Conservation (phyloP, 768 basidiomycete species). For the Crepidotus variabilis region DNA sequence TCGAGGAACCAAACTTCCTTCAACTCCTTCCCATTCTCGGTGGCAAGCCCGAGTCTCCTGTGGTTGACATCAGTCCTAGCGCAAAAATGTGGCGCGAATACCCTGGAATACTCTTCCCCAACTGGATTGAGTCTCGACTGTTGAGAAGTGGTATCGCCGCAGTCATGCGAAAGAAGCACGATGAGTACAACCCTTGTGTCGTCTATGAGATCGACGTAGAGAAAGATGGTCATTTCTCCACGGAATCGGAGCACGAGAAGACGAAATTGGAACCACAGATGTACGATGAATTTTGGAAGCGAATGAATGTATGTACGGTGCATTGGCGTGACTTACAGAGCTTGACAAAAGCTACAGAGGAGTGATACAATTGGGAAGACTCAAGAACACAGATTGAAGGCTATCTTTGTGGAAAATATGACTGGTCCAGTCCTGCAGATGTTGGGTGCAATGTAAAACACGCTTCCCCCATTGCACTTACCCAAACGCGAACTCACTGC, state of each 20-base stretch:
- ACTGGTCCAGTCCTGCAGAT: constrained; percentile 50
- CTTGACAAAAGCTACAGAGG: not conserved
- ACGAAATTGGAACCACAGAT: constrained; percentile 14
- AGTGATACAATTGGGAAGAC: constrained; percentile 1
- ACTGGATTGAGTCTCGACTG: constrained; percentile 46
- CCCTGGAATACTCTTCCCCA: constrained; percentile 41
- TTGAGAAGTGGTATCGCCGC: constrained; percentile 30
- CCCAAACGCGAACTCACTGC: not conserved
- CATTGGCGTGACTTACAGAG: not conserved
- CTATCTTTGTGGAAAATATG: constrained; percentile 50
- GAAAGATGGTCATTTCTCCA: constrained; percentile 26
- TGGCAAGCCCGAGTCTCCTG: constrained; percentile 23
- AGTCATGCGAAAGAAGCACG: constrained; percentile 23
- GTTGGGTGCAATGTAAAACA: constrained; percentile 47
- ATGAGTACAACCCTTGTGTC: constrained; percentile 18
- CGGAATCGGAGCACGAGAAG: constrained; percentile 18
- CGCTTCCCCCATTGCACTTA: not conserved
- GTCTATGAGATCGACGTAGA: constrained; percentile 38
- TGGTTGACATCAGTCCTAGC: constrained; percentile 23
- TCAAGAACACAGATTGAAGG: constrained; percentile 35
- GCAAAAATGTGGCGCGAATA: constrained; percentile 32
- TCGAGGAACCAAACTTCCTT: constrained; percentile 9
- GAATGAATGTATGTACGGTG: constrained; percentile 23
- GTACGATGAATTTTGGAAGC: constrained; percentile 28
- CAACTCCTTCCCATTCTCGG: not conserved